Conservation (phyloP, 1,284 basidiomycete species). For the Cryptococcus wingfieldii region DNA sequence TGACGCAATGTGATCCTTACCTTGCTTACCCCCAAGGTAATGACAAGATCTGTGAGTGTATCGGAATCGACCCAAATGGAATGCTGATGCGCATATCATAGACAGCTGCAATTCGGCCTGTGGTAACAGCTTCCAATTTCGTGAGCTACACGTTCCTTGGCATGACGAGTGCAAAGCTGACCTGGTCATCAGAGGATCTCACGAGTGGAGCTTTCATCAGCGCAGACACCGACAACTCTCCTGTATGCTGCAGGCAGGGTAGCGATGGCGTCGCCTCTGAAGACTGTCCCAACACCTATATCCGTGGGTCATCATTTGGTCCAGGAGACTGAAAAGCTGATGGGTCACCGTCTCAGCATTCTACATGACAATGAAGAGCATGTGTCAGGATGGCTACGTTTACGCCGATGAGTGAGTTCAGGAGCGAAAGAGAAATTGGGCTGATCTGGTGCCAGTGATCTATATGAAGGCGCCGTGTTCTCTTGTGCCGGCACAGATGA, state of each 20-base stretch:
- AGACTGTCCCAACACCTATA: conserved; percentile 16
- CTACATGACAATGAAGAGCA: conserved; percentile 7
- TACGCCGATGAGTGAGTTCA: conserved; percentile 9
- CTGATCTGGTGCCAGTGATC: neutral
- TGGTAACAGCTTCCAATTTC: conserved; percentile 11
- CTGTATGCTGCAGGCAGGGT: conserved; percentile 15
- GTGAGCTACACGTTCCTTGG: conserved; percentile 5
- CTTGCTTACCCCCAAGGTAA: conserved; percentile 20
- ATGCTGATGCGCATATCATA: too few species aligned
- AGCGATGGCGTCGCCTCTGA: conserved; percentile 1
- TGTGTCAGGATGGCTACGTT: conserved; percentile 8
- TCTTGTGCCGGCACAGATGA: neutral
- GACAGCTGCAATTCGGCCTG: conserved; percentile 22
- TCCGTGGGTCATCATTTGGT: conserved; percentile 12
- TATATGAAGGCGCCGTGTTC: conserved; percentile 5
- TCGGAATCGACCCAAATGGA: too few species aligned
- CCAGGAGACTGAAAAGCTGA: neutral
- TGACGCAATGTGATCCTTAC: conserved; percentile 23
- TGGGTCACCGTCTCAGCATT: conserved; percentile 1
- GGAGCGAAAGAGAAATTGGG: too few species aligned
- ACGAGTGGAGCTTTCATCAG: neutral
- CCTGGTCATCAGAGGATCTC: conserved; percentile 1
- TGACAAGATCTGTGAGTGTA: conserved; percentile 11
- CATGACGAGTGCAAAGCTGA: neutral
- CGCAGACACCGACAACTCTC: conserved; percentile 10